Evolutionary conservation across 768 basidiomycete species (phyloP).

Genomic region (Podaxis rugospora): DNA sequence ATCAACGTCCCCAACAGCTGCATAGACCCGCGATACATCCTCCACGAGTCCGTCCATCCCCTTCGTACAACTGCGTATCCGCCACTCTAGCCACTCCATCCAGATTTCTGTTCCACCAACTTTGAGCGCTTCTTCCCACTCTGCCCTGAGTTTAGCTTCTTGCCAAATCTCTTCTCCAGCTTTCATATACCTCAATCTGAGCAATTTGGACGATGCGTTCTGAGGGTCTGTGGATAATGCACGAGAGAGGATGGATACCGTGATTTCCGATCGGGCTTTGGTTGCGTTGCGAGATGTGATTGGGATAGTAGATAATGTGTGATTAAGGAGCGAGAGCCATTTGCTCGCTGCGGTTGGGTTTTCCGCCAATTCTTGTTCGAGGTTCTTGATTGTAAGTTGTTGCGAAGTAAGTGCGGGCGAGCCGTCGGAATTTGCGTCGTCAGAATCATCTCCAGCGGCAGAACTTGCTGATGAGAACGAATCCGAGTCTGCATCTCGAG

Average conservation of each 20-base stretch:
- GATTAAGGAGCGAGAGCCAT: constrained; percentile 64
- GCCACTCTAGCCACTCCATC: constrained; percentile 82
- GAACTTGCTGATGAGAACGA: constrained; percentile 30
- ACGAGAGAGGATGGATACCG: constrained; percentile 60
- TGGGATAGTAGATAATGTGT: constrained; percentile 61
- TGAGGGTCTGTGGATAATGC: constrained; percentile 53
- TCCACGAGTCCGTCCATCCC: constrained; percentile 51
- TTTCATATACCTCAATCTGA: constrained; percentile 63
- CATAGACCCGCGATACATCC: constrained; percentile 45
- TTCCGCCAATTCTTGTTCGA: constrained; percentile 50
- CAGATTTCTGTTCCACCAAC: constrained; percentile 54
- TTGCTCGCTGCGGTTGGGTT: constrained; percentile 49
- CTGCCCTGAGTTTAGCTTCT: constrained; percentile 43
- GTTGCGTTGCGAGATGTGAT: constrained; percentile 61
- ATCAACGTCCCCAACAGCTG: constrained; percentile 28
- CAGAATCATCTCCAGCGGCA: constrained; percentile 28
- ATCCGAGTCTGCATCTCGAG: constrained; percentile 23
- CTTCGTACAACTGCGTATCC: constrained; percentile 41
- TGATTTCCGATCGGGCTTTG: constrained; percentile 66
- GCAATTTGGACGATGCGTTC: constrained; percentile 42
- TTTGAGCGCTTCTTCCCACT: constrained; percentile 69
- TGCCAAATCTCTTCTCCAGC: constrained; percentile 75
- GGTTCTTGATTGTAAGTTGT: constrained; percentile 51
- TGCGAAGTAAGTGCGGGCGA: constrained; percentile 41
- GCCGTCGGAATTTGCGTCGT: constrained; percentile 28